Evolutionary conservation across 164 flowering plant genomes (phyloP).

Genomic region (Brasenia schreberi): DNA sequence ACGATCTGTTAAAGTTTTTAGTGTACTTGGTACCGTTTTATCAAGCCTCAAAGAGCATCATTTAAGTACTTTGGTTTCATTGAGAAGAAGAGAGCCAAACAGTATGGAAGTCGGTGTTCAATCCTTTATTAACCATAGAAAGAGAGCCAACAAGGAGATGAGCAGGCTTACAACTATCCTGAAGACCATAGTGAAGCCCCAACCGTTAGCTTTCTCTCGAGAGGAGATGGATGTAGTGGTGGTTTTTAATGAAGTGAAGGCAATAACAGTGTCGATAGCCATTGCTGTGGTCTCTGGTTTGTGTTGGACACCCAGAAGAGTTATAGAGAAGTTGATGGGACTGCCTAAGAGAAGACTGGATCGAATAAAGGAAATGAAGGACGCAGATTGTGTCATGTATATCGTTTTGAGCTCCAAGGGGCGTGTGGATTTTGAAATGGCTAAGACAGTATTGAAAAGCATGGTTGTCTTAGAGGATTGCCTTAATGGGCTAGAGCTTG

Average conservation of each 20-base stretch:
- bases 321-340: slow-evolving; percentile 19
- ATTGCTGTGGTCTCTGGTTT: slow-evolving; percentile 10
- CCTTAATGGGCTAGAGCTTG: slow-evolving; percentile 34
- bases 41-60: slow-evolving; percentile 37
- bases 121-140: slow-evolving; percentile 17
- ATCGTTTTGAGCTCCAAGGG: slow-evolving; percentile 23
- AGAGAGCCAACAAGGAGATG: slow-evolving; percentile 35
- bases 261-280: slow-evolving; percentile 24
- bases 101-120: slow-evolving; percentile 18
- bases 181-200: slow-evolving; percentile 1
- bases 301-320: slow-evolving; percentile 8
- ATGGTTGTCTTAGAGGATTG: slow-evolving; percentile 43
- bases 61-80: slow-evolving; percentile 35
- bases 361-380: slow-evolving; percentile 23
- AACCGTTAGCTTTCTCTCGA: neutral
- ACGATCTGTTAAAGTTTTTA: slow-evolving; percentile 44
- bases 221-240: slow-evolving; percentile 24
- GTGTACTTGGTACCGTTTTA: slow-evolving; percentile 39
- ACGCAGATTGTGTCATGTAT: slow-evolving; percentile 21
- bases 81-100: slow-evolving; percentile 21
- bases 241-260: slow-evolving; percentile 24
- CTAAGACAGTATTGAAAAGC: slow-evolving; percentile 23
- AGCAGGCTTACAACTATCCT: slow-evolving; percentile 15
- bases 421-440: slow-evolving; percentile 33
- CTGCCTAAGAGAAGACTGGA: slow-evolving; percentile 15